Evolutionary conservation across 257 asterid genomes (phyloP), one percentile per base, ranked within the genome.

Genomic region (Solanum chmielewskii): DNA sequence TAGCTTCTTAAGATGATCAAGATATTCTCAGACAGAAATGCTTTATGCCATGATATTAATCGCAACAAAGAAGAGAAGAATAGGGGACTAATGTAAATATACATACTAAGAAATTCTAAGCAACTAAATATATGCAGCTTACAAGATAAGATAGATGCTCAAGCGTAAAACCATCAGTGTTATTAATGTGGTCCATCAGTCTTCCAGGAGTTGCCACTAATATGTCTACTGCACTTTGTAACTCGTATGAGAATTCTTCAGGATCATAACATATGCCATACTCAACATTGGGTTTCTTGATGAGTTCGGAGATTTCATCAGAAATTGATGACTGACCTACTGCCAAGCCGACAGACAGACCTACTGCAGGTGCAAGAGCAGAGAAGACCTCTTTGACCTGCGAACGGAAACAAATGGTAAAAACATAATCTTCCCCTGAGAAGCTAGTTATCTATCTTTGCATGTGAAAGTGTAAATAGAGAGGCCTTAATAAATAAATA

Each of bases 181-280:
- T 94, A 93, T 90, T 90, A 82, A 96, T 94, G 88, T 96, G 99
- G 89, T 96, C 99, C 97, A 95, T 94, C 87, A 96, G 91, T 91
- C 98, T 94, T 87, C 99, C 98, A 9, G 98, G 98, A 85, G 99
- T 96, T 85, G 99, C 98, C 86, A 96, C 98, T 78, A 96, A 94
- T 88, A 96, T 95, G 93, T 96, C 99, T 82, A 96, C 98, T 76
- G 93, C 88, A 89, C 98, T 94, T 91, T 92, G 91, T 41, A 89
- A 88, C 88, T 91, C 93, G 47, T 29, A 90, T 66, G 86, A 37
- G 80, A 86, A 81, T 89, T 94, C 94, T 88, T 88, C 96, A 64
- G 91, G 87, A 88, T 91, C 94, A 31, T 91, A 90, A 88, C 91
- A 93, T 86, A 90, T 73, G 84, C 92, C 92, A 83, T 83, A 31